Evolutionary conservation across 345 rosid species (phyloP).

Genomic region (Psidium guajava): DNA sequence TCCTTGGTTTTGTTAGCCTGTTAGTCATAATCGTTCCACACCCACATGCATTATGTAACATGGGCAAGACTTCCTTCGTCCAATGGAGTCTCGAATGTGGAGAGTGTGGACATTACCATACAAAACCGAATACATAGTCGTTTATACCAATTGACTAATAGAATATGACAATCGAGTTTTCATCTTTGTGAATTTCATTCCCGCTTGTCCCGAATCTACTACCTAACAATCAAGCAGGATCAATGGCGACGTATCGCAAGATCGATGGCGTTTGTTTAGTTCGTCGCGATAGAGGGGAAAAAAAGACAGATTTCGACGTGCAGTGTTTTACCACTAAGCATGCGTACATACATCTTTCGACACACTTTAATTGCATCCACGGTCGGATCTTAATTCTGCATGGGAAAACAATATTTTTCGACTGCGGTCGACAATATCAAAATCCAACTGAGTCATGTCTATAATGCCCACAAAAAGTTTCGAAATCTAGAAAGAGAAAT

Average conservation of each 20-base stretch:
- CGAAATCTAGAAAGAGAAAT: neutral
- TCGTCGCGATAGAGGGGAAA: neutral
- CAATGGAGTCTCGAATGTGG: neutral
- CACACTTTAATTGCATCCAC: neutral
- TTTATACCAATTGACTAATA: neutral
- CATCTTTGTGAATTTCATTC: neutral
- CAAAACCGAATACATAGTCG: too few species aligned
- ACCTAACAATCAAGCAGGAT: neutral
- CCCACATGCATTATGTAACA: neutral
- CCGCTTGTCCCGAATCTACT: neutral
- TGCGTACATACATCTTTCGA: neutral
- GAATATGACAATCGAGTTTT: rapidly evolving
- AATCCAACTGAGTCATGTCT: neutral
- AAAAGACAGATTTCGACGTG: neutral
- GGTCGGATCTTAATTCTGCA: neutral
- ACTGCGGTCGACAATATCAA: rapidly evolving
- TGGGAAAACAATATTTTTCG: neutral
- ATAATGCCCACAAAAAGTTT: neutral
- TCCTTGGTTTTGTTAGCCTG: neutral
- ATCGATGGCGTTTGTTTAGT: neutral
- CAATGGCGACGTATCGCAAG: rapidly evolving
- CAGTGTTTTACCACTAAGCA: neutral
- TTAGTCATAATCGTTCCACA: neutral
- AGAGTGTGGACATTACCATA: too few species aligned
- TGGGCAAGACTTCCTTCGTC: neutral